A percentile compares a stretch with the other conserved stretches of the same genome.
Evolutionary conservation across 2,329 filamentous ascomycete species (phyloP).

Genomic region (Colletotrichum filicis): DNA sequence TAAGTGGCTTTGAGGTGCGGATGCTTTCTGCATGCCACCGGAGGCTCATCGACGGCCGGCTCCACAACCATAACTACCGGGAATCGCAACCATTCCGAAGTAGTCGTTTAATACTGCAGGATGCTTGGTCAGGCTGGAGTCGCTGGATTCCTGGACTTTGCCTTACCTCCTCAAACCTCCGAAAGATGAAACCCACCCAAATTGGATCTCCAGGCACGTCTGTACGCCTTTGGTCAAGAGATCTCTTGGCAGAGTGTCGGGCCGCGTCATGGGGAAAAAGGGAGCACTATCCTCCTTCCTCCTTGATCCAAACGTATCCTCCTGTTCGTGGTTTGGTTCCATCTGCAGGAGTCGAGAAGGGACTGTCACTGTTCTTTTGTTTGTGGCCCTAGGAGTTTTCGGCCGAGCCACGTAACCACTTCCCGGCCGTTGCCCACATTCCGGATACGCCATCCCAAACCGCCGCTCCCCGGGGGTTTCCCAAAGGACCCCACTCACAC

Average conservation of each 20-base stretch:
- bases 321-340: not conserved
- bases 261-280: constrained; percentile 11
- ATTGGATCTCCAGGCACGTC: constrained; percentile 12
- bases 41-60: constrained; percentile 4
- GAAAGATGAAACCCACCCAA: constrained; percentile 17
- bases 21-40: not conserved
- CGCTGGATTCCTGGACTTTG: too few relatives aligned
- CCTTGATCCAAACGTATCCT: not conserved
- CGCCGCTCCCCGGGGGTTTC: constrained; percentile 1
- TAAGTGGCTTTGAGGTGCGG: not conserved
- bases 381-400: constrained; percentile 6
- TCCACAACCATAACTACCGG: constrained; percentile 16
- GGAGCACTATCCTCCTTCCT: not conserved
- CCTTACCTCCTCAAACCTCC: not conserved
- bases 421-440: constrained; percentile 16
- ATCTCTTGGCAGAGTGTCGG: constrained; percentile 14
- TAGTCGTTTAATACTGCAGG: not conserved
- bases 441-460: constrained; percentile 20
- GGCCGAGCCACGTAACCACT: constrained; percentile 28
- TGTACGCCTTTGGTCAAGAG: constrained; percentile 2
- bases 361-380: not conserved
- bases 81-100: not conserved
- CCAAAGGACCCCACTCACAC: not conserved
- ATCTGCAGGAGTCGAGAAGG: not conserved
- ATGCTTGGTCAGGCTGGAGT: not conserved